These are phyloP conservation scores for Wickerhamomyces tratensis DNA, from an alignment of 805 yeast species.

Conservation along the genomic window DNA sequence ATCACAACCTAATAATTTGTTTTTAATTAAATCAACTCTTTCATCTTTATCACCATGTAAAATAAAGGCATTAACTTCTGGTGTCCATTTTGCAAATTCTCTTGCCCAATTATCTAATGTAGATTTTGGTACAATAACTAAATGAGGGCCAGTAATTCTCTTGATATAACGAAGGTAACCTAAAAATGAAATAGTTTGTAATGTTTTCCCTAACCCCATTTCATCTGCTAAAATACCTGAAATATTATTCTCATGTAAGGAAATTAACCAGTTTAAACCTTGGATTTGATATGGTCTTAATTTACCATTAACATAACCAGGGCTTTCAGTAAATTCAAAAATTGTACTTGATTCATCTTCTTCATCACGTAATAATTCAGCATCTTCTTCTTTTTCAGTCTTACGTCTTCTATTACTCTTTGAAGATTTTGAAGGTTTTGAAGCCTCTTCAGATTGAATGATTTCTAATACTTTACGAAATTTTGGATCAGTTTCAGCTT, in stretches of 20 bases:
- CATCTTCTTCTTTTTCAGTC: constrained; percentile 74
- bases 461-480: constrained; percentile 42
- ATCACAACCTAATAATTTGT: constrained; percentile 43
- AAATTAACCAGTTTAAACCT: constrained; percentile 72
- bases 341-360: constrained; percentile 23
- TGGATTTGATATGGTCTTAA: constrained; percentile 71
- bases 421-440: constrained; percentile 9
- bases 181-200: constrained; percentile 68
- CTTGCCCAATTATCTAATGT: constrained; percentile 76
- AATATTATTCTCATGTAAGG: constrained; percentile 55
- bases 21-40: constrained; percentile 43
- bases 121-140: constrained; percentile 72
- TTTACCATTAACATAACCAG: constrained; percentile 56
- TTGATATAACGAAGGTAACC: constrained; percentile 62
- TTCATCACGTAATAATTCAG: constrained; percentile 57
- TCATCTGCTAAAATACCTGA: constrained; percentile 79
- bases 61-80: constrained; percentile 62
- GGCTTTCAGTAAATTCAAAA: constrained; percentile 74
- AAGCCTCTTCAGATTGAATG: constrained; percentile 19
- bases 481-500: constrained; percentile 51
- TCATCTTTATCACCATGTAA: constrained; percentile 69
- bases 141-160: constrained; percentile 58
- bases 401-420: constrained; percentile 46
- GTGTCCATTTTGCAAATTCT: constrained; percentile 73
- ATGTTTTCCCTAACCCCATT: constrained; percentile 79